phyloP scores from a whole-genome alignment of 495 filamentous ascomycete species.

The Neurospora sp. region DNA sequence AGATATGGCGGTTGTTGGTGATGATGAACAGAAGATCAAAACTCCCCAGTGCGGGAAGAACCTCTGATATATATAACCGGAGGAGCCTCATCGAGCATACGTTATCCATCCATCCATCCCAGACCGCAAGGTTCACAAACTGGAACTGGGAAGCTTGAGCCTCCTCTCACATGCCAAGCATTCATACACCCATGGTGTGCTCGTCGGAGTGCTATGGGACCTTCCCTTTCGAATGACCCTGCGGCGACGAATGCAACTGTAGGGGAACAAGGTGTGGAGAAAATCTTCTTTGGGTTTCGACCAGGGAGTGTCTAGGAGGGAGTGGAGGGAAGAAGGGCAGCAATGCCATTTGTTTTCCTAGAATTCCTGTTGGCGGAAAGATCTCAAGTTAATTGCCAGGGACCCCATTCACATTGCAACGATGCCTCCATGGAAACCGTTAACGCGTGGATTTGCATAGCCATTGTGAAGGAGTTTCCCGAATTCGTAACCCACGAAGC shows the following conservation, averaged over 20 bases:
- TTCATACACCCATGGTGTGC: not conserved
- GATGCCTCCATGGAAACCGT: not conserved
- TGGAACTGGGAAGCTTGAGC: not conserved
- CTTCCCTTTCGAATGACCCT: not conserved
- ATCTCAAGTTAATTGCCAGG: not conserved
- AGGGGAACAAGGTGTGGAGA: not conserved
- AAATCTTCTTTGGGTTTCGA: not conserved
- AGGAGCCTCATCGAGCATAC: not conserved
- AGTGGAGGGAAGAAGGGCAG: not conserved
- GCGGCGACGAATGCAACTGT: not conserved
- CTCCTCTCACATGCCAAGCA: not conserved
- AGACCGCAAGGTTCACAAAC: not conserved
- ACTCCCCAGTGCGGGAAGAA: not conserved
- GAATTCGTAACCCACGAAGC: not conserved
- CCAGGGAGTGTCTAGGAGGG: not conserved
- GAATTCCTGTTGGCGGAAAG: not conserved
- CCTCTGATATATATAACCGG: not conserved
- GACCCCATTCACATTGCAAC: not conserved
- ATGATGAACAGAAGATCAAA: not conserved
- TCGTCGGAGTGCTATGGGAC: not conserved
- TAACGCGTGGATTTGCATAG: not conserved
- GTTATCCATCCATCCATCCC: not conserved
- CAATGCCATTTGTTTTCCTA: not conserved
- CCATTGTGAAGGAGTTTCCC: not conserved
- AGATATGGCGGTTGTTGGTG: not conserved